Conservation (phyloP, 2,329 filamentous ascomycete genomes). For the Talaromyces sp. region DNA sequence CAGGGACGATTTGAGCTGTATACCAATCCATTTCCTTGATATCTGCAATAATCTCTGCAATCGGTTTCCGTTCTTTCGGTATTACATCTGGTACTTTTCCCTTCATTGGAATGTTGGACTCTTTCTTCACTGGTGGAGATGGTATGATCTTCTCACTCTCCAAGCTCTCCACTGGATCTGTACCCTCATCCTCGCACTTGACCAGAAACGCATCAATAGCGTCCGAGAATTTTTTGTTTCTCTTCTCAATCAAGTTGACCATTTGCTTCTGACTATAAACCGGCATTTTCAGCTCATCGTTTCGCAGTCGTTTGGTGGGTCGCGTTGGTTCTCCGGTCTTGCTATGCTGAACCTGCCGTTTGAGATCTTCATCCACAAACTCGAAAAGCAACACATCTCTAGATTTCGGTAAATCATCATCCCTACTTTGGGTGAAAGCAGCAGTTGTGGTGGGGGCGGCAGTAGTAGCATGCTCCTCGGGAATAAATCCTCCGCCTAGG, state of each 20-base stretch:
- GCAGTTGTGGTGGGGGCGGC: background rate
- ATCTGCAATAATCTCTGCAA: constrained; percentile 81
- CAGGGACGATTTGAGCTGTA: constrained; percentile 84
- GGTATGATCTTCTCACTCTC: constrained; percentile 64
- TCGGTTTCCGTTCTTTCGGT: constrained; percentile 72
- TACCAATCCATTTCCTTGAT: constrained; percentile 85
- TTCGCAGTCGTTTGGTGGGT: constrained; percentile 63
- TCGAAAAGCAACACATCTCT: constrained; percentile 73
- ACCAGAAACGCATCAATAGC: constrained; percentile 76
- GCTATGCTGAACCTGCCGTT: constrained; percentile 68
- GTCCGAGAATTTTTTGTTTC: constrained; percentile 76
- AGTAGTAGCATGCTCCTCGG: background rate
- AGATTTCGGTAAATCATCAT: constrained; percentile 49
- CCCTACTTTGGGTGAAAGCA: constrained; percentile 27
- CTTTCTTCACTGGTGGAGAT: constrained; percentile 45
- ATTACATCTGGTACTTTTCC: constrained; percentile 63
- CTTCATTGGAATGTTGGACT: constrained; percentile 32
- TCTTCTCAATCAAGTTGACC: constrained; percentile 80
- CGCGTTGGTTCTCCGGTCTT: constrained; percentile 71
- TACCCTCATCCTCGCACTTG: constrained; percentile 59
- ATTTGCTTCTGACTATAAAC: constrained; percentile 92
- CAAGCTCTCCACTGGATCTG: constrained; percentile 67
- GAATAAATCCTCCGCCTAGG: constrained; percentile 15
- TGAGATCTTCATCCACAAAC: constrained; percentile 87
- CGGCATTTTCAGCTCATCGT: constrained; percentile 85